phyloP scores from a whole-genome alignment of 2,329 filamentous ascomycete species.

The Lasiodiplodia citricola region DNA sequence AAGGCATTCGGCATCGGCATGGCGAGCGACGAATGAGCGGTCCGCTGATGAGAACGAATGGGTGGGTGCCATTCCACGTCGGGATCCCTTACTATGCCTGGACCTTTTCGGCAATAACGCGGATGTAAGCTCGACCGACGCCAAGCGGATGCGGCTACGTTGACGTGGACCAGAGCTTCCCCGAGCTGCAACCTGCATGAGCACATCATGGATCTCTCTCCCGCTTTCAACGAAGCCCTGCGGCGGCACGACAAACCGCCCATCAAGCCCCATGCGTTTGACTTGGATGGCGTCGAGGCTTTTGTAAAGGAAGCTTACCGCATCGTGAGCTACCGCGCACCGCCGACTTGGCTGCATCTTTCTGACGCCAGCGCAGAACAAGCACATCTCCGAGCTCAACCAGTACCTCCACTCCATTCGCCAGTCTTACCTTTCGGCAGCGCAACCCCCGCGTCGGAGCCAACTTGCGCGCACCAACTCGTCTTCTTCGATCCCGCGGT shows the following conservation, averaged over 20 bases:
- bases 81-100: background rate
- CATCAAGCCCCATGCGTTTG: constrained; percentile 51
- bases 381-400: constrained; percentile 81
- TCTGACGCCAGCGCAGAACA: constrained; percentile 65
- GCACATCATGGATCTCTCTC: constrained; percentile 63
- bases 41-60: background rate
- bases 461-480: constrained; percentile 50
- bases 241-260: constrained; percentile 62
- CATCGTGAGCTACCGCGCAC: constrained; percentile 68
- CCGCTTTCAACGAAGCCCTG: constrained; percentile 71
- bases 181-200: background rate
- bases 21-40: constrained; percentile 1
- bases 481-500: constrained; percentile 38
- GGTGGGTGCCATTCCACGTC: background rate
- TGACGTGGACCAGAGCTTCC: constrained; percentile 10
- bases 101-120: constrained; percentile 8
- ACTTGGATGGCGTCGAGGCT: constrained; percentile 66
- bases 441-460: constrained; percentile 62
- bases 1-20: background rate
- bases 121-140: background rate
- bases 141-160: constrained; percentile 17
- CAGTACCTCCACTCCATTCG: constrained; percentile 81
- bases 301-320: constrained; percentile 94
- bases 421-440: constrained; percentile 87
- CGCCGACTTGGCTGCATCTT: constrained; percentile 26